Evolutionary conservation across 2,329 filamentous ascomycete species (phyloP).

Genomic region (Periconia sp.): DNA sequence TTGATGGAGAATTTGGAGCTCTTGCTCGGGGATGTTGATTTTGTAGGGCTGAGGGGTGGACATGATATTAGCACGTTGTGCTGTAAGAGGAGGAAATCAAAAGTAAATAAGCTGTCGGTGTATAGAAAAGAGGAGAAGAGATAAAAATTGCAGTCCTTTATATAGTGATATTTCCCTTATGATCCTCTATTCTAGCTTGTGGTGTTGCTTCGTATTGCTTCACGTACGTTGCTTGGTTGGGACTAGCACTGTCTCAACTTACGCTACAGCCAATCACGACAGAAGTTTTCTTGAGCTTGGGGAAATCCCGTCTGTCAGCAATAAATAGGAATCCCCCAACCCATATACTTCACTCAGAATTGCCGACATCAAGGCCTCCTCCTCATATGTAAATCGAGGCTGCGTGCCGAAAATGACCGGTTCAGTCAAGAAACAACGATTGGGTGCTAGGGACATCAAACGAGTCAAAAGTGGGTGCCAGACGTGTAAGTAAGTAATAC

Average conservation of each 20-base stretch:
- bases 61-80: not conserved
- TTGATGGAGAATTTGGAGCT: constrained; percentile 54
- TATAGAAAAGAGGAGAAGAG: not conserved
- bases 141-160: not conserved
- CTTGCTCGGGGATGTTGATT: constrained; percentile 4
- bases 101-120: not conserved
- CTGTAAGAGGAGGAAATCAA: too few species aligned
- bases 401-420: not conserved
- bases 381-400: too few species aligned
- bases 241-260: not conserved
- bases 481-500: not conserved
- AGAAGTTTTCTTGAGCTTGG: too few species aligned
- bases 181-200: not conserved
- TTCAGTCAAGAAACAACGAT: not conserved
- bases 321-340: too few species aligned
- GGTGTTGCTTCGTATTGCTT: too few species aligned
- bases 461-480: not conserved
- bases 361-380: too few species aligned
- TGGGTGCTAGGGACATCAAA: not conserved
- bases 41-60: constrained; percentile 1
- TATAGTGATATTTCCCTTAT: not conserved
- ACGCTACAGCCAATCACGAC: not conserved
- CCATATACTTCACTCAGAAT: too few species aligned
- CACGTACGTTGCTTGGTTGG: too few species aligned
- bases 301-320: too few species aligned